Conservation (phyloP, 2,329 filamentous ascomycete species). For the Podosphaera aphanis region DNA sequence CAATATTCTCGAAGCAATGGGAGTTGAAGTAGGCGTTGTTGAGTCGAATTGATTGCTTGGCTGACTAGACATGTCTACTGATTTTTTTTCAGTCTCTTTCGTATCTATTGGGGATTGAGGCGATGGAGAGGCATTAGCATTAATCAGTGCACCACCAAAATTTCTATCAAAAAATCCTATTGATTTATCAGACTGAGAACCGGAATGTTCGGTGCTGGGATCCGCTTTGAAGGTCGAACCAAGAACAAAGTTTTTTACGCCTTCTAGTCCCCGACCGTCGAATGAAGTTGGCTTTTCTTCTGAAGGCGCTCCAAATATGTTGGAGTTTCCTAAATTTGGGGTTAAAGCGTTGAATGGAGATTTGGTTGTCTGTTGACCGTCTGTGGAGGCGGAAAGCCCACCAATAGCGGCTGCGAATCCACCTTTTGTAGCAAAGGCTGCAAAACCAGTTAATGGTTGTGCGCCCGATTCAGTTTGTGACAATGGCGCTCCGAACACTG, state of each 20-base stretch:
- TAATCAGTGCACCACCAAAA: slow-evolving; percentile 35
- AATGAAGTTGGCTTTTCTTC: slow-evolving; percentile 4
- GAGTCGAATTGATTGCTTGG: slow-evolving; percentile 5
- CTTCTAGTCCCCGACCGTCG: slow-evolving; percentile 11
- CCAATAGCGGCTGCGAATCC: slow-evolving; percentile 24
- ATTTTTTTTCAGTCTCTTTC: slow-evolving; percentile 30
- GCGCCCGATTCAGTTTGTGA: slow-evolving; percentile 21
- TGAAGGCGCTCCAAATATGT: slow-evolving; percentile 14
- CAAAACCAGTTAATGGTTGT: slow-evolving; percentile 21
- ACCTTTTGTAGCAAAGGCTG: slow-evolving; percentile 28
- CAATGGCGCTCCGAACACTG: slow-evolving; percentile 5
- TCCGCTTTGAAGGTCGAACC: slow-evolving; percentile 18
- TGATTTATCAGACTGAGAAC: slow-evolving; percentile 20
- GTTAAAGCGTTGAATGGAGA: background rate
- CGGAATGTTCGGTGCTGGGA: slow-evolving; percentile 31
- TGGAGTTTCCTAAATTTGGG: slow-evolving; percentile 7
- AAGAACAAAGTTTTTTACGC: slow-evolving; percentile 11
- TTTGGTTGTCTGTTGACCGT: background rate
- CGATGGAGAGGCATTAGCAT: slow-evolving; percentile 18
- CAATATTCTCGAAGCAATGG: slow-evolving; percentile 8
- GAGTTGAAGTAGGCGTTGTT: slow-evolving; percentile 10
- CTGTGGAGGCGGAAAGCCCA: slow-evolving; percentile 1
- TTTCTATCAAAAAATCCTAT: slow-evolving; percentile 32
- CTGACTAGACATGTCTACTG: slow-evolving; percentile 8
- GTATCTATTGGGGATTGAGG: slow-evolving; percentile 7